Conservation (phyloP, 202 grass and related monocot species). For the Saccharum hybrid region DNA sequence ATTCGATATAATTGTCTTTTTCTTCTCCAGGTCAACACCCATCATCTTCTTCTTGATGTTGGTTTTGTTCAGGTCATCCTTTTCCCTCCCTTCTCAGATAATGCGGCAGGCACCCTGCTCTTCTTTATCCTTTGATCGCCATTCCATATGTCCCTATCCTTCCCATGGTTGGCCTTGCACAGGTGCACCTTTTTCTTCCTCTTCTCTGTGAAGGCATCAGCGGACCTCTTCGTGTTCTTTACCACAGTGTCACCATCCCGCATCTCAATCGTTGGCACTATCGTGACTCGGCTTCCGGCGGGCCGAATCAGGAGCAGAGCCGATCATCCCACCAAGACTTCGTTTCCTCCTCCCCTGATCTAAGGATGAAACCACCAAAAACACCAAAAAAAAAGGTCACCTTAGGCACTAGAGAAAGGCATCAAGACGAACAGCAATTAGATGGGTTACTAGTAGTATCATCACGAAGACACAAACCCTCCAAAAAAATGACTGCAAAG, state of each 20-base stretch:
- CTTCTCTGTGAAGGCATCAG: neutral
- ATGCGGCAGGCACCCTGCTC: neutral
- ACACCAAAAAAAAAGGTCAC: neutral
- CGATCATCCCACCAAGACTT: slow-evolving; percentile 20
- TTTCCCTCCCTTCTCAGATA: neutral
- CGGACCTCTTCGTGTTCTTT: neutral
- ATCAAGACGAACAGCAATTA: no score
- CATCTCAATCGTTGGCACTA: neutral
- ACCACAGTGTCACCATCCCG: neutral
- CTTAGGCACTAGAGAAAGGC: neutral
- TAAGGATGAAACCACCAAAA: slow-evolving; percentile 2
- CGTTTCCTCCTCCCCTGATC: neutral
- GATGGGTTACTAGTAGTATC: no score
- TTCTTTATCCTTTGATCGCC: neutral
- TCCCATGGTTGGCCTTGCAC: neutral
- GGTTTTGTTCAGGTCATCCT: neutral
- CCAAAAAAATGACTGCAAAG: neutral
- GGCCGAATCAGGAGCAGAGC: neutral
- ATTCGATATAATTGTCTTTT: neutral
- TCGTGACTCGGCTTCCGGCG: slow-evolving; percentile 2
- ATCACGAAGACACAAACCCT: neutral
- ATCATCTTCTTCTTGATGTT: neutral
- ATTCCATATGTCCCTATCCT: neutral
- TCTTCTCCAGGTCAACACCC: neutral
- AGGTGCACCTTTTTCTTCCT: neutral